phyloP scores from a whole-genome alignment of 1,139 yeast species.

The Suhomyces atakaporum region DNA sequence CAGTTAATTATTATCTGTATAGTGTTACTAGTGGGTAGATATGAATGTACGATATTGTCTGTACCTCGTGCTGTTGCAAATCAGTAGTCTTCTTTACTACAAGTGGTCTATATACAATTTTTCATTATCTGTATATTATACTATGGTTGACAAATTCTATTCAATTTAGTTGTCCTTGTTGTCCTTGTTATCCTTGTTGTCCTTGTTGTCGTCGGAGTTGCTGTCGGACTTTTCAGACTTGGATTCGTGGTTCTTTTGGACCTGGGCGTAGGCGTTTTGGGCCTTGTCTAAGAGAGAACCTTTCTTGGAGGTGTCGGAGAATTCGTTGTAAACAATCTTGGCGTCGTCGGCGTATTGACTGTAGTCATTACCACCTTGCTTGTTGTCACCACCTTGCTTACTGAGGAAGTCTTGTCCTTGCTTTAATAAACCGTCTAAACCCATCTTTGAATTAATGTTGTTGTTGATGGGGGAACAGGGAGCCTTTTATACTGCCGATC shows the following conservation, averaged over 20 bases:
- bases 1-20: no score
- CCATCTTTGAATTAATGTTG: slow-evolving; percentile 21
- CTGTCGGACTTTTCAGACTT: slow-evolving; percentile 5
- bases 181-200: slow-evolving; percentile 1
- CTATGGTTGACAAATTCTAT: no score
- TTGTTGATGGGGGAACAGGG: no score
- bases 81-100: no score
- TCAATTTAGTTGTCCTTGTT: neutral
- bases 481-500: slow-evolving; percentile 10
- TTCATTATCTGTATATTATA: no score
- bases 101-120: no score
- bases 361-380: slow-evolving; percentile 20
- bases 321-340: slow-evolving; percentile 35
- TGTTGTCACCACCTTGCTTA: slow-evolving; percentile 18
- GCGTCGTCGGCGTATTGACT: slow-evolving; percentile 32
- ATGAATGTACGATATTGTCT: no score
- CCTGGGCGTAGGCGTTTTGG: slow-evolving; percentile 33
- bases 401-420: slow-evolving; percentile 18
- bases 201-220: slow-evolving; percentile 5
- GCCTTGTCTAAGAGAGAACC: slow-evolving; percentile 38
- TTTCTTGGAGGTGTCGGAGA: slow-evolving; percentile 24
- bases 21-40: no score
- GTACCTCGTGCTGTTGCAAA: no score
- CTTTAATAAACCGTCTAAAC: slow-evolving; percentile 31
- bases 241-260: slow-evolving; percentile 17